phyloP scores from a whole-genome alignment of 2,329 filamentous ascomycete species.

The Pestalotiopsis sp. region DNA sequence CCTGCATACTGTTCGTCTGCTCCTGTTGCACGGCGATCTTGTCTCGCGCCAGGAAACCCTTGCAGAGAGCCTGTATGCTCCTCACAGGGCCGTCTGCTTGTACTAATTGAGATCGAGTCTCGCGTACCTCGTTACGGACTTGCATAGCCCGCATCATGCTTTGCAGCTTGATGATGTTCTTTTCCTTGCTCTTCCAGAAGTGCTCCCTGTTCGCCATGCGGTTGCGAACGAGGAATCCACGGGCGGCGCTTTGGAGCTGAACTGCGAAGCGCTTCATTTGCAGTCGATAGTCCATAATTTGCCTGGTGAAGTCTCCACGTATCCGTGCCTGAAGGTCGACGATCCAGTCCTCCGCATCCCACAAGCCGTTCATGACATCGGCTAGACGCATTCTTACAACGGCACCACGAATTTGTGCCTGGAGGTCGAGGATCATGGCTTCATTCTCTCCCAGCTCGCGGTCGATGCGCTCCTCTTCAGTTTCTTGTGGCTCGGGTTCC shows the following conservation, averaged over 20 bases:
- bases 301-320: constrained; percentile 83
- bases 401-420: constrained; percentile 84
- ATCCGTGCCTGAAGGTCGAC: constrained; percentile 85
- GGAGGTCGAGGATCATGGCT: constrained; percentile 73
- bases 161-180: constrained; percentile 77
- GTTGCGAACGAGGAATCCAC: constrained; percentile 74
- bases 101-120: constrained; percentile 61
- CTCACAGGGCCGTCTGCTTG: constrained; percentile 65
- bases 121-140: constrained; percentile 59
- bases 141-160: constrained; percentile 76
- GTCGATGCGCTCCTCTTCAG: constrained; percentile 85
- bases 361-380: constrained; percentile 83
- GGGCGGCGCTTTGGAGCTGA: constrained; percentile 75
- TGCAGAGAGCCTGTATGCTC: constrained; percentile 66
- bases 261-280: constrained; percentile 83
- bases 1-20: constrained; percentile 55
- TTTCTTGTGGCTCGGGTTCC: constrained; percentile 79
- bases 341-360: constrained; percentile 80
- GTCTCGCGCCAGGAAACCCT: constrained; percentile 68
- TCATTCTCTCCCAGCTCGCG: constrained; percentile 82
- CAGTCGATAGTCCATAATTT: constrained; percentile 80
- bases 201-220: constrained; percentile 64
- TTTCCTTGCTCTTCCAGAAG: constrained; percentile 71
- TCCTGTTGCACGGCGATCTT: constrained; percentile 57
- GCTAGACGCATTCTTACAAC: constrained; percentile 77